Evolutionary conservation across 169 alveolate genomes (phyloP).

Genomic region (Besnoitia besnoiti): DNA sequence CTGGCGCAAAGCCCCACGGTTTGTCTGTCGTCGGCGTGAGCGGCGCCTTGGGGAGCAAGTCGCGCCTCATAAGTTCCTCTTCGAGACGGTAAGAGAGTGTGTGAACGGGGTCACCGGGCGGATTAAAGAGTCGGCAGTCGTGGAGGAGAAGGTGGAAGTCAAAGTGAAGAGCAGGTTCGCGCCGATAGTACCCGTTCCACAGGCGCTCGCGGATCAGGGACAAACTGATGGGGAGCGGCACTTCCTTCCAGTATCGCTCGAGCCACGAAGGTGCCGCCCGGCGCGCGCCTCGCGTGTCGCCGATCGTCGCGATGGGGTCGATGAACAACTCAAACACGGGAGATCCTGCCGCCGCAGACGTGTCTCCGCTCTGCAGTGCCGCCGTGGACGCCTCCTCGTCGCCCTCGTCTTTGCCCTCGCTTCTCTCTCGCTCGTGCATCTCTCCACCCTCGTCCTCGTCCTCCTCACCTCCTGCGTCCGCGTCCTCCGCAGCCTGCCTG

Average conservation of each 20-base stretch:
- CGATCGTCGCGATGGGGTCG: constrained; percentile 38
- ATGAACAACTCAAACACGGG: constrained; percentile 35
- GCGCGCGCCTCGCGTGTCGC: constrained; percentile 25
- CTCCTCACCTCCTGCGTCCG: background rate
- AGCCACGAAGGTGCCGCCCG: constrained; percentile 16
- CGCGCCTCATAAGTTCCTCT: constrained; percentile 7
- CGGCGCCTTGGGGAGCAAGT: constrained; percentile 20
- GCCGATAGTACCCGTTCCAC: constrained; percentile 44
- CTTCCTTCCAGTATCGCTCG: constrained; percentile 40
- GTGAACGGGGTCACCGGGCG: constrained; percentile 18
- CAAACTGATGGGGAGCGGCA: constrained; percentile 31
- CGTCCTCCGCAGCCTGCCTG: background rate
- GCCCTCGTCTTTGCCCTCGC: background rate
- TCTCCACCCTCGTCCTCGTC: background rate
- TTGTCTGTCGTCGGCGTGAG: background rate
- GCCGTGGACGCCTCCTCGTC: background rate
- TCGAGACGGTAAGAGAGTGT: constrained; percentile 18
- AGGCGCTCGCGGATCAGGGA: constrained; percentile 6
- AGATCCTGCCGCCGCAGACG: background rate
- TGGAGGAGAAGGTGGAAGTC: constrained; percentile 50
- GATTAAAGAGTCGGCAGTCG: constrained; percentile 46
- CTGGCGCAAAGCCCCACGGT: background rate
- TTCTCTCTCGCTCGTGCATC: background rate
- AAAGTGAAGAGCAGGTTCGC: constrained; percentile 52
- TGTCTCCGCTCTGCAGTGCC: background rate